Conservation (phyloP, 2,329 filamentous ascomycete species). For the Monascus ruber region DNA sequence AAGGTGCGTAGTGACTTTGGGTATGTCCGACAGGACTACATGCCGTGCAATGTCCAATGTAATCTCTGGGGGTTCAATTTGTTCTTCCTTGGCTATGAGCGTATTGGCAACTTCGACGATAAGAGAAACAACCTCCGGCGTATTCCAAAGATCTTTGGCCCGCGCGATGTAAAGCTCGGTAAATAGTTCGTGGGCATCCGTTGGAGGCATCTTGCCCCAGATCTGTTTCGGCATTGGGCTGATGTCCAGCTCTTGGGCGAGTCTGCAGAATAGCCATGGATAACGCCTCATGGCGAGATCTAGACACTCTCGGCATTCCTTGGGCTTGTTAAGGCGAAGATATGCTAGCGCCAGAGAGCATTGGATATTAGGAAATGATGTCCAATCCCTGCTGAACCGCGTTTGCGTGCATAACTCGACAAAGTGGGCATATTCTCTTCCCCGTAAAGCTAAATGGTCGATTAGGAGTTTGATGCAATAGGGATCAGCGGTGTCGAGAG, state of each 20-base stretch:
- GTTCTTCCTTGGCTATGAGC: slow-evolving; percentile 32
- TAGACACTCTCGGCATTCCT: slow-evolving; percentile 55
- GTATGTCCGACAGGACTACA: slow-evolving; percentile 65
- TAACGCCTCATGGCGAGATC: slow-evolving; percentile 57
- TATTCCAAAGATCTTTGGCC: slow-evolving; percentile 78
- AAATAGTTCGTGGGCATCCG: slow-evolving; percentile 55
- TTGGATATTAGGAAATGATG: slow-evolving; percentile 55
- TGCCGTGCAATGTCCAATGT: slow-evolving; percentile 57
- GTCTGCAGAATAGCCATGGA: slow-evolving; percentile 72
- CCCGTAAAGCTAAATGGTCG: slow-evolving; percentile 74
- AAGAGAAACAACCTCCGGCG: slow-evolving; percentile 55
- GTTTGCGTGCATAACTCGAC: slow-evolving; percentile 53
- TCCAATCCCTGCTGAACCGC: slow-evolving; percentile 39
- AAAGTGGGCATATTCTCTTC: slow-evolving; percentile 64
- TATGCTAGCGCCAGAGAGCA: slow-evolving; percentile 70
- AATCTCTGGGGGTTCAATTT: slow-evolving; percentile 36
- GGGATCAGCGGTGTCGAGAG: slow-evolving; percentile 65
- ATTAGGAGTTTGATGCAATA: slow-evolving; percentile 73
- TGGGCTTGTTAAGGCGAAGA: slow-evolving; percentile 55
- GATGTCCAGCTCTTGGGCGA: slow-evolving; percentile 72
- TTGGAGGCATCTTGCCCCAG: slow-evolving; percentile 65
- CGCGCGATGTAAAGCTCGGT: slow-evolving; percentile 65
- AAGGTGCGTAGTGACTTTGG: slow-evolving; percentile 56
- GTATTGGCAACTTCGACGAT: slow-evolving; percentile 58
- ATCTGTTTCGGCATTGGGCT: slow-evolving; percentile 64